These are phyloP conservation scores for Tanacetum coccineum DNA, from an alignment of 129 eudicot species.

Conservation along the genomic window DNA sequence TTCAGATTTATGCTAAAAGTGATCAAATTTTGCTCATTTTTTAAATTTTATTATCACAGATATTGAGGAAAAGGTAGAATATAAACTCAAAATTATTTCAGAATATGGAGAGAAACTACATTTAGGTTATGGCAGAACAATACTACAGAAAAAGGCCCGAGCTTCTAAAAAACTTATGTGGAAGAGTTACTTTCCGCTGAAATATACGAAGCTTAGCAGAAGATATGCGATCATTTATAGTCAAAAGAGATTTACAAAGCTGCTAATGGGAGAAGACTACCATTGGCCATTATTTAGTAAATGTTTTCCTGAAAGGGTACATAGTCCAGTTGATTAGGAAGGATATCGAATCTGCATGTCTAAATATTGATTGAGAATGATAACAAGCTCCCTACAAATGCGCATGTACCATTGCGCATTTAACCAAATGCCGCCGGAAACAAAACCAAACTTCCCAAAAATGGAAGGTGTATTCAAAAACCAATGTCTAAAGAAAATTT, in stretches of 20 bases:
- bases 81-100: slow-evolving; percentile 49
- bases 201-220: slow-evolving; percentile 66
- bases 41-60: slow-evolving; percentile 32
- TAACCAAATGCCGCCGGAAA: slow-evolving; percentile 37
- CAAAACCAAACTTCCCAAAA: slow-evolving; percentile 35
- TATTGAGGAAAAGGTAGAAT: slow-evolving; percentile 67
- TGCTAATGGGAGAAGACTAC: slow-evolving; percentile 72
- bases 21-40: background rate
- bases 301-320: slow-evolving; percentile 64
- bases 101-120: slow-evolving; percentile 74
- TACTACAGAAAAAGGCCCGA: slow-evolving; percentile 62
- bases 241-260: slow-evolving; percentile 61
- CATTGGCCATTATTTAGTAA: slow-evolving; percentile 52
- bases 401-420: slow-evolving; percentile 5
- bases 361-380: slow-evolving; percentile 20
- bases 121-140: slow-evolving; percentile 61
- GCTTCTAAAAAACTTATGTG: slow-evolving; percentile 47
- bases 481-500: slow-evolving; percentile 27
- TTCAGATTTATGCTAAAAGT: background rate
- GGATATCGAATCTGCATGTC: slow-evolving; percentile 33
- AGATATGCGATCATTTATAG: slow-evolving; percentile 65
- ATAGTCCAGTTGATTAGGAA: slow-evolving; percentile 47
- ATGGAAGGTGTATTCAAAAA: slow-evolving; percentile 26
- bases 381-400: slow-evolving; percentile 1
- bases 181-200: slow-evolving; percentile 56